Percentiles rank a stretch among this genome's conserved stretches.
Evolutionary conservation across 805 yeast species (phyloP).

Genomic region (Candida krabiensis): DNA sequence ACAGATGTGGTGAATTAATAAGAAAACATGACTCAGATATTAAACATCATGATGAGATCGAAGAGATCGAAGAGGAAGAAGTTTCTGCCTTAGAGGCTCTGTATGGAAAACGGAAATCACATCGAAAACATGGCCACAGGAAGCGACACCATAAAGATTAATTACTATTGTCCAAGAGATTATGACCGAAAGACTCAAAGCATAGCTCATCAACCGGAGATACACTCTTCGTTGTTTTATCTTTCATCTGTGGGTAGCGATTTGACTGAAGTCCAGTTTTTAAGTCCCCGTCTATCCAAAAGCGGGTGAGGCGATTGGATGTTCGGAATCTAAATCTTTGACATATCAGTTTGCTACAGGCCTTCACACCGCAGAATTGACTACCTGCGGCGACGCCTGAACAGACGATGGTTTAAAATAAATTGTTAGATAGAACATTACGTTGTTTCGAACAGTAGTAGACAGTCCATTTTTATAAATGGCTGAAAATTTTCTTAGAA

Average conservation of each 20-base stretch:
- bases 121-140: constrained; percentile 1
- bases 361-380: constrained; percentile 4
- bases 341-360: constrained; percentile 1
- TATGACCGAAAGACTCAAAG: constrained; percentile 52
- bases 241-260: constrained; percentile 1
- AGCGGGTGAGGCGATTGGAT: constrained; percentile 8
- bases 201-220: constrained; percentile 50
- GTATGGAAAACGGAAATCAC: constrained; percentile 15
- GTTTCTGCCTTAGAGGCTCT: constrained; percentile 24
- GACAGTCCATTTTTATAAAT: too few species aligned
- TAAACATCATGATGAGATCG: not conserved
- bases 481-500: too few species aligned
- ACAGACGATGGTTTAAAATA: too few species aligned
- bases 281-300: not conserved
- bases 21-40: not conserved
- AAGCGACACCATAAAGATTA: not conserved
- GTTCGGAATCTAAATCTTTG: too few species aligned
- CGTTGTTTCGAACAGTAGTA: too few species aligned
- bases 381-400: constrained; percentile 6
- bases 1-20: constrained; percentile 26
- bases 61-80: not conserved
- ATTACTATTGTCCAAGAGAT: constrained; percentile 40
- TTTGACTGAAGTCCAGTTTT: not conserved
- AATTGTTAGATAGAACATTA: too few species aligned
- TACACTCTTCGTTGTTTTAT: constrained; percentile 41